phyloP scores from a whole-genome alignment of 75 land plant species.

The Pinus tabuliformis region DNA sequence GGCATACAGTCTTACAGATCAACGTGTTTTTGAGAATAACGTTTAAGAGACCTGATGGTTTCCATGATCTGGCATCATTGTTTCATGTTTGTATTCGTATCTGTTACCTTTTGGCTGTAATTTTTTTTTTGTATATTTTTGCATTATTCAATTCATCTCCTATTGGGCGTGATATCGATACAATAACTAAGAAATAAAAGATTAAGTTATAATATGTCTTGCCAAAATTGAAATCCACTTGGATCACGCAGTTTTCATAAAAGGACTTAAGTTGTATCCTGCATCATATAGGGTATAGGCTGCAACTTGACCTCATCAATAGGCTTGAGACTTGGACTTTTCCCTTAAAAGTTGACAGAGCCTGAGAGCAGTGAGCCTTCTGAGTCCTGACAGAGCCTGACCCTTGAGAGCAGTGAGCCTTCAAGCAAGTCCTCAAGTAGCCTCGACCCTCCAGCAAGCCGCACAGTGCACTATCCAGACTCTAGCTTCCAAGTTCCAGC shows the following conservation, averaged over 20 bases:
- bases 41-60: conserved; percentile 91
- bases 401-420: no score
- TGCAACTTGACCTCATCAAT: no score
- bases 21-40: conserved; percentile 98
- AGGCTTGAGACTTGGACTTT: no score
- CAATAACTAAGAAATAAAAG: neutral
- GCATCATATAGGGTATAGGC: neutral
- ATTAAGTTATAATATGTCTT: neutral
- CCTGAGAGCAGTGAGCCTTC: no score
- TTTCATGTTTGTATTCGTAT: conserved; percentile 89
- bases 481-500: no score
- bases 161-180: neutral
- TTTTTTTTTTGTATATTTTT: neutral
- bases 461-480: no score
- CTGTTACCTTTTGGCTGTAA: neutral
- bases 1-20: conserved; percentile 70
- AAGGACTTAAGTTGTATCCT: neutral
- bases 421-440: no score
- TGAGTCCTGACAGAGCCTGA: no score
- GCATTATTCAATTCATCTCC: neutral
- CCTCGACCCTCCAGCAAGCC: no score
- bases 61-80: conserved; percentile 95
- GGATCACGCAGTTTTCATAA: no score
- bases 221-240: neutral
- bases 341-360: no score